phyloP scores from a whole-genome alignment of 768 basidiomycete genomes.

The Hericium erinaceus region DNA sequence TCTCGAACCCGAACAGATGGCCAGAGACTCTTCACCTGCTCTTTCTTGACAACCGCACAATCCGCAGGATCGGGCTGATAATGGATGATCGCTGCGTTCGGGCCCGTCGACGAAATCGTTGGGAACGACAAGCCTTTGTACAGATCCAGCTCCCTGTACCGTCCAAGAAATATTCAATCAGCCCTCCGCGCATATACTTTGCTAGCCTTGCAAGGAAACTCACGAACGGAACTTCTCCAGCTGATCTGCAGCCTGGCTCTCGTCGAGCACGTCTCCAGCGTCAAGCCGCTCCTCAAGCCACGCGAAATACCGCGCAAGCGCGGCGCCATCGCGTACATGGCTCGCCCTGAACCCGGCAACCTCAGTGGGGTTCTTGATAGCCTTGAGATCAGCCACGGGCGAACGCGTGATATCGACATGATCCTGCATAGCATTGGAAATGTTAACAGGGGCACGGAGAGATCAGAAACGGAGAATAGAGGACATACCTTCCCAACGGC shows the following conservation, averaged over 20 bases:
- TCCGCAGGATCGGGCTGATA: constrained; percentile 73
- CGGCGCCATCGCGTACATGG: constrained; percentile 86
- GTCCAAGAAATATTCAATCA: not conserved
- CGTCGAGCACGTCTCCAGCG: constrained; percentile 52
- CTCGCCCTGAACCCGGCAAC: constrained; percentile 82
- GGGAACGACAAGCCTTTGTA: constrained; percentile 87
- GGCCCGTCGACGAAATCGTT: constrained; percentile 88
- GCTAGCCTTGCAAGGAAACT: constrained; percentile 20
- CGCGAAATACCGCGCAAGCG: constrained; percentile 81
- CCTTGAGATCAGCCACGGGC: constrained; percentile 69
- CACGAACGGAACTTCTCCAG: constrained; percentile 78
- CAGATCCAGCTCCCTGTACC: constrained; percentile 54
- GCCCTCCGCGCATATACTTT: not conserved
- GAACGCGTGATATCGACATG: constrained; percentile 56
- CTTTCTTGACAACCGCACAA: constrained; percentile 65
- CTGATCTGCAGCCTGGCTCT: constrained; percentile 71
- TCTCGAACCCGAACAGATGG: no score
- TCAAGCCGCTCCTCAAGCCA: constrained; percentile 87
- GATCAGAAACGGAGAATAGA: not conserved
- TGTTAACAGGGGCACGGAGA: not conserved
- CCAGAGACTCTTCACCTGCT: constrained; percentile 39
- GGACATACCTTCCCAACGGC: constrained; percentile 61
- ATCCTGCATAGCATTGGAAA: constrained; percentile 26
- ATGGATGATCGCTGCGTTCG: constrained; percentile 93
- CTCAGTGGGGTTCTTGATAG: constrained; percentile 75